A percentile compares a stretch with the other conserved stretches of the same genome.
These are phyloP conservation scores for Carex arenaria DNA, from an alignment of 202 grass and related monocot species.

Conservation along the genomic window DNA sequence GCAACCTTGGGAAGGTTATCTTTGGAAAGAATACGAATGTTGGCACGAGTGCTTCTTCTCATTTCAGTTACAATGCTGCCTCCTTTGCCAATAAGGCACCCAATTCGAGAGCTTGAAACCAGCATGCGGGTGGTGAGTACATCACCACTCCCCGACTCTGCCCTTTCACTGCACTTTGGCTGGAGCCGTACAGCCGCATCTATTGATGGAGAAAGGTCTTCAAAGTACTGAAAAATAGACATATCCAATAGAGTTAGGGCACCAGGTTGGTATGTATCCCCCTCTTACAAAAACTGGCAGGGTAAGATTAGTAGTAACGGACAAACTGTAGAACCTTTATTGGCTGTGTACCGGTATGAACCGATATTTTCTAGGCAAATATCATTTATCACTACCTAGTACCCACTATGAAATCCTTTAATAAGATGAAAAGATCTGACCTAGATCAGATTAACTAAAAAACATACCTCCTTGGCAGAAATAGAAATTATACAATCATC, in stretches of 20 bases:
- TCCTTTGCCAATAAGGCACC: constrained; percentile 94
- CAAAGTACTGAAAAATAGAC: constrained; percentile 64
- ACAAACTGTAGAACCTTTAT: neutral
- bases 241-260: neutral
- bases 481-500: constrained; percentile 93
- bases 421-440: neutral
- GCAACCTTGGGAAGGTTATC: constrained; percentile 95
- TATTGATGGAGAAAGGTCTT: constrained; percentile 89
- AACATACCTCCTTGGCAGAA: constrained; percentile 73
- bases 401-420: neutral
- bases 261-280: neutral
- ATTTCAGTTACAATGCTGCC: constrained; percentile 95
- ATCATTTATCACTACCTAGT: constrained; percentile 7
- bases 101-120: constrained; percentile 87
- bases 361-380: neutral
- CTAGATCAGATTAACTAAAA: neutral
- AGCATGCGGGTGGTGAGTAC: constrained; percentile 85
- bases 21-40: constrained; percentile 91
- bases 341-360: neutral
- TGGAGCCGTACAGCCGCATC: constrained; percentile 82
- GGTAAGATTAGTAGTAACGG: neutral
- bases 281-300: neutral
- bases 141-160: constrained; percentile 56
- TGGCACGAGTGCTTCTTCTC: constrained; percentile 70
- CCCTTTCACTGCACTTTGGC: constrained; percentile 88